Evolutionary conservation across 306 rosid genomes (phyloP), one percentile per base, ranked within the genome.

Genomic region (Trifolium dubium): DNA sequence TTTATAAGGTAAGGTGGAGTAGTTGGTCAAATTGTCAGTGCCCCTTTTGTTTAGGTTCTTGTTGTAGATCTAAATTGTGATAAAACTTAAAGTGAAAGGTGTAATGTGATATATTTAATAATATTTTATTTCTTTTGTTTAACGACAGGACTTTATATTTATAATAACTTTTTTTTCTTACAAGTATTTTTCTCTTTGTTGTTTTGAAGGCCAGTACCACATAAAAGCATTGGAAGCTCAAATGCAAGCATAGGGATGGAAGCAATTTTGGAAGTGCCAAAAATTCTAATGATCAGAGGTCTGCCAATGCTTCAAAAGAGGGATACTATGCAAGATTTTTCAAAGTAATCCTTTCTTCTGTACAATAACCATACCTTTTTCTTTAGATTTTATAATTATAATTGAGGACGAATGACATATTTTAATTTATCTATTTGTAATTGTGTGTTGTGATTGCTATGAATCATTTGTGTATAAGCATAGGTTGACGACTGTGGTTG

Each of bases 21-120:
- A 94, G 67, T 85, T 89, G 17, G 83, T 94, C 83, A 89, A 91
- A 87, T 94, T 97, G 98, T 93, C n/a, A n/a, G 85, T 53, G 92
- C 50, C 67, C 71, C 43, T 19, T 62, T 61, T 63, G 47, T 14
- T 31, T 79, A 47, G 23, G 23, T 23, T 23, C 23, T 46, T 67
- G 6, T 56, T 72, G 44, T 15, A 51, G 10, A 40, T 9, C 61
- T 60, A 50, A 46, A 8, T 49, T 46, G 15, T 19, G 64, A 34
- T 54, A 17, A 59, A 65, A 64, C 3, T 74, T 11, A 46, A 58
- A 12, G 66, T 44, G 4, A 55, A 10, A 51, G 47, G 10, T 4
- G 2, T 31, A 40, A 29, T 76, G 44, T 76, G 68, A 64, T 0
- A 14, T 49, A 2, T 61, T 64, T 72, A 10, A 29, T 11, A 30